A percentile compares a stretch with the other conserved stretches of the same genome.
Conservation (phyloP, 2,329 filamentous ascomycete genomes). For the Ceratocystis lukuohia region DNA sequence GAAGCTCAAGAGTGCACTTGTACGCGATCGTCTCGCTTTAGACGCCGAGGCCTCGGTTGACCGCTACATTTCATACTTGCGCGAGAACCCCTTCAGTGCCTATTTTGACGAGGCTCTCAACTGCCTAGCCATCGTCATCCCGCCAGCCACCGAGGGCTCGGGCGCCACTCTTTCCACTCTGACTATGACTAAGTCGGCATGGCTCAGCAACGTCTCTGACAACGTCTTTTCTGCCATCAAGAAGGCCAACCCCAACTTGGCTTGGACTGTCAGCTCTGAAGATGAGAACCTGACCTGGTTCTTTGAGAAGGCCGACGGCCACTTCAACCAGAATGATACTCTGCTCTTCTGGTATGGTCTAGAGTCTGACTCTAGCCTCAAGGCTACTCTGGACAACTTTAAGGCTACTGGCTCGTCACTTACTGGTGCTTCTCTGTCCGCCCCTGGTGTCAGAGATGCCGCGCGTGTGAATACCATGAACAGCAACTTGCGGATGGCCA, state of each 20-base stretch:
- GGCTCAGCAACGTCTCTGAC: conserved; percentile 88
- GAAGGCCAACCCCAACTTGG: conserved; percentile 80
- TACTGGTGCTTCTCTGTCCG: conserved; percentile 79
- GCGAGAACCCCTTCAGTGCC: conserved; percentile 68
- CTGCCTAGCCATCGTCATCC: conserved; percentile 77
- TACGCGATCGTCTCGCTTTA: conserved; percentile 67
- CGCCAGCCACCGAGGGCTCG: conserved; percentile 49
- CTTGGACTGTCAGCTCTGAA: conserved; percentile 92
- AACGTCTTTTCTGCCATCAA: conserved; percentile 90
- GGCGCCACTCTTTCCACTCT: conserved; percentile 79
- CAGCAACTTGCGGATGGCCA: conserved; percentile 6
- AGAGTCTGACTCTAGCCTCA: conserved; percentile 67
- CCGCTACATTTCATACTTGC: conserved; percentile 68
- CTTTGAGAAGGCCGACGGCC: conserved; percentile 92
- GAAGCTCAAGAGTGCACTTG: conserved; percentile 67
- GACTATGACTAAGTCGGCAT: conserved; percentile 85
- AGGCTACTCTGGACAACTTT: conserved; percentile 74
- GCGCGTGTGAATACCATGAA: conserved; percentile 39
- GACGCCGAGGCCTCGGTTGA: conserved; percentile 76
- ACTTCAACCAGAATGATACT: conserved; percentile 69
- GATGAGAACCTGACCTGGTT: conserved; percentile 98
- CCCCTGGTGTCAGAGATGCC: conserved; percentile 68
- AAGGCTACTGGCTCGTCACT: conserved; percentile 68
- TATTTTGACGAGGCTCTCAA: conserved; percentile 94
- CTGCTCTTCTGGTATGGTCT: conserved; percentile 96